Base-by-base conservation (phyloP, 2,329 filamentous ascomycete genomes). In the Exophiala sp. region DNA sequence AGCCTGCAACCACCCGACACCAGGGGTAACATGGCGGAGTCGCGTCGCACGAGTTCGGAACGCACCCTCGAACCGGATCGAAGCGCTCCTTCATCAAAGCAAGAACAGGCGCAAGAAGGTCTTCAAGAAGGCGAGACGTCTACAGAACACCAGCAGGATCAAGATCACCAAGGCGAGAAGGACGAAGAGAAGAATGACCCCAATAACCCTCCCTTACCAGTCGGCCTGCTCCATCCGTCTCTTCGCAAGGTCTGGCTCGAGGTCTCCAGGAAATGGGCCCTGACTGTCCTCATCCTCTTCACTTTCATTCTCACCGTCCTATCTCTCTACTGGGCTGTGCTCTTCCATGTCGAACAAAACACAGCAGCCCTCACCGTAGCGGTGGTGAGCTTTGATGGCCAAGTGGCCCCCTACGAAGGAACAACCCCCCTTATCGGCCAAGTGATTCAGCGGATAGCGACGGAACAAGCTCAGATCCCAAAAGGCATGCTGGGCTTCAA, bases 351-450 rank as follows among this genome's bases (percentile, higher is more conserved):
- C 0, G 72, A 82, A 9, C 61, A 71, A 41, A 82, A 80, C 48
- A 68, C 78, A 14, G 69, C 68, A 2, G 67, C 70, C 0, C 66
- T 86, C 6, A 73, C 72, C 2, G 72, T 87, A 7, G 78, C 80
- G 56, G 77, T 86, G 1, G 83, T 87, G 24, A 81, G 86, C 65
- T 85, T 86, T 59, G 84, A 87, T 64, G 79, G 78, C 3, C 73
- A 75, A 42, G 64, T 74, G 2, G 71, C 77, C 1, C 81, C 81
- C 1, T 84, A 80, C n/a, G 32, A 36, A 11, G 68, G 71, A 3
- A 71, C 72, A 12, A 64, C 71, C 14, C 75, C 82, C 0, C 62
- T 86, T 2, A 74, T 87, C n/a, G 83, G 83, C 1, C 81, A 80
- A 0, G 68, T 73, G 0, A 48, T 58, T 16, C 47, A 50, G 9